These are phyloP conservation scores for Sphenostylis stenocarpa DNA, from an alignment of 306 rosid genomes.

Conservation along the genomic window DNA sequence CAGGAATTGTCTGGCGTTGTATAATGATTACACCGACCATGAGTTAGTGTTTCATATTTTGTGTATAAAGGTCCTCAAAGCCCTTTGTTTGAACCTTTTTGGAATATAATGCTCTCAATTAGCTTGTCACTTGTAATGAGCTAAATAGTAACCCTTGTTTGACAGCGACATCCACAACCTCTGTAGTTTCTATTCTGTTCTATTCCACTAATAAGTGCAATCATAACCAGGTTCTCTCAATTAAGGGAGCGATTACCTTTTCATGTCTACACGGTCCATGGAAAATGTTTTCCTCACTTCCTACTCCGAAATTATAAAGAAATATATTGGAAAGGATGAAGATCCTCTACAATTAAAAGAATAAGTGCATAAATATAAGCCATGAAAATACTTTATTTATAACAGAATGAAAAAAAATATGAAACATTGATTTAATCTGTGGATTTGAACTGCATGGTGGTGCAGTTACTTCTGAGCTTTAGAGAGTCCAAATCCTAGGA, in stretches of 20 bases:
- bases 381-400: background rate
- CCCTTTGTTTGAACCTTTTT: background rate
- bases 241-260: constrained; percentile 31
- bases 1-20: constrained; percentile 9
- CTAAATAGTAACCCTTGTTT: background rate
- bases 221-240: constrained; percentile 18
- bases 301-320: background rate
- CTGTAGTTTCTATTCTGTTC: constrained; percentile 23
- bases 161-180: constrained; percentile 25
- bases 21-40: constrained; percentile 21
- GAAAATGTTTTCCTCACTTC: constrained; percentile 18
- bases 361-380: background rate
- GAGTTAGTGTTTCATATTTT: background rate
- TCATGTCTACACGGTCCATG: constrained; percentile 14
- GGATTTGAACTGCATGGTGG: background rate
- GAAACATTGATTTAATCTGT: background rate
- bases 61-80: background rate
- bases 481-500: background rate
- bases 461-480: background rate
- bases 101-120: background rate
- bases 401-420: background rate
- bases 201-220: constrained; percentile 20
- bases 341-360: background rate
- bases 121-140: background rate
- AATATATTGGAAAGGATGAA: background rate